These are phyloP conservation scores for Tephrocybe sp. DNA, from an alignment of 768 basidiomycete species.

Conservation along the genomic window DNA sequence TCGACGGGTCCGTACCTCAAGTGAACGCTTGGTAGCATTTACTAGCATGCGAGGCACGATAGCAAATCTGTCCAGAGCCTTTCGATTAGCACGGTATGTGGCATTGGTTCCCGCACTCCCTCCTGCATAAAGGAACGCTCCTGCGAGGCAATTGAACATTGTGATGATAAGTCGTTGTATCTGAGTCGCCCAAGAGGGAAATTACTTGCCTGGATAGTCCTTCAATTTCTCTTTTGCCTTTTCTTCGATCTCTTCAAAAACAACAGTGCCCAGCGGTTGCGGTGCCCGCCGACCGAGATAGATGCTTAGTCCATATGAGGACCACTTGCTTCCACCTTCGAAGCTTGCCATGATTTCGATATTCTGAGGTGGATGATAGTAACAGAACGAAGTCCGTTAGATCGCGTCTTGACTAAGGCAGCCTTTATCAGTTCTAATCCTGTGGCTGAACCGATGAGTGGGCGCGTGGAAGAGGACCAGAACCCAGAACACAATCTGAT, in stretches of 20 bases:
- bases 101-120: conserved; percentile 74
- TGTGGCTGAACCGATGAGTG: too few relatives aligned
- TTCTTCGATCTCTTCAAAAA: conserved; percentile 62
- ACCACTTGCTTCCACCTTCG: conserved; percentile 31
- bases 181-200: neutral
- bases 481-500: too few relatives aligned
- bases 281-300: conserved; percentile 40
- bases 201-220: conserved; percentile 47
- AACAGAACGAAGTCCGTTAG: too few relatives aligned
- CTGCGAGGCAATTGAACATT: conserved; percentile 24
- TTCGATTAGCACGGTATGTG: conserved; percentile 68
- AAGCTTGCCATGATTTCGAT: neutral
- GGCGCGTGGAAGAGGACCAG: too few relatives aligned
- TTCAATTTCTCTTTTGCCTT: conserved; percentile 65
- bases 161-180: neutral
- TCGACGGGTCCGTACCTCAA: conserved; percentile 69
- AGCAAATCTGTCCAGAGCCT: conserved; percentile 62
- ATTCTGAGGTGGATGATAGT: neutral
- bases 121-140: conserved; percentile 72
- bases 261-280: conserved; percentile 59
- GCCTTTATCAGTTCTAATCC: too few relatives aligned
- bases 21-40: conserved; percentile 51
- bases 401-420: too few relatives aligned
- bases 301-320: conserved; percentile 37
- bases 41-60: conserved; percentile 84